Evolutionary conservation across 2,329 filamentous ascomycete species (phyloP), one percentile per base, ranked within the genome.

Genomic region (Aureobasidium uvarum): DNA sequence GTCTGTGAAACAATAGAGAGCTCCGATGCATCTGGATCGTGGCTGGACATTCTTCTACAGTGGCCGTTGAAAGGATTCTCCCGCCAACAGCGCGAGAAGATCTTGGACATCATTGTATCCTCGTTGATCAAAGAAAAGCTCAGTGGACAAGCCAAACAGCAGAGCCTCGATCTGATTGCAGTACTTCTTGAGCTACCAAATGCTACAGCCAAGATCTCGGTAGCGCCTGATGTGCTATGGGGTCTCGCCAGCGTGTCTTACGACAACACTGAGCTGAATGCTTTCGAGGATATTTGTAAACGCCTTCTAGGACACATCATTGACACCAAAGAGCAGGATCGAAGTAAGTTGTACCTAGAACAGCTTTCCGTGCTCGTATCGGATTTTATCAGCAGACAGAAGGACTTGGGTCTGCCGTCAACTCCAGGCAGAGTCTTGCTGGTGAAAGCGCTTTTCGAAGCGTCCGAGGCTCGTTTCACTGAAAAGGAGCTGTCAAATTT

Each of bases 291-390:
- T 41, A 14, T 66, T 18, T 56, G 55, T 46, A 51, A 23, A 55
- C 41, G 28, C n/a, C 36, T 66, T 39, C 50, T 62, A 25, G n/a
- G 62, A 48, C 68, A 69, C 39, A 56, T 70, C 7, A 41, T 70
- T 3, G 59, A 64, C 13, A 70, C 68, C 4, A 67, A 68, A 52
- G 69, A 71, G 16, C 69, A 71, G 62, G 67, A 67, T 28, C 68
- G 68, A 14, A 69, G 68, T n/a, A 64, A 62, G 14, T 20, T 10
- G 2, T 64, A 66, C 33, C 23, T 67, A 10, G 54, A 33, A 23
- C 25, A 41, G 16, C 58, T 62, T 11, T 62, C 65, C 4, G 25
- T 36, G 25, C 41, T 55, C 3, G 16, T 52, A 7, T 60, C 56
- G 5, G 13, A 50, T n/a, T 66, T 66, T n/a, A 18, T 58, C 11